Conservation (phyloP, 805 yeast genomes). For the Candida odintsovae region DNA sequence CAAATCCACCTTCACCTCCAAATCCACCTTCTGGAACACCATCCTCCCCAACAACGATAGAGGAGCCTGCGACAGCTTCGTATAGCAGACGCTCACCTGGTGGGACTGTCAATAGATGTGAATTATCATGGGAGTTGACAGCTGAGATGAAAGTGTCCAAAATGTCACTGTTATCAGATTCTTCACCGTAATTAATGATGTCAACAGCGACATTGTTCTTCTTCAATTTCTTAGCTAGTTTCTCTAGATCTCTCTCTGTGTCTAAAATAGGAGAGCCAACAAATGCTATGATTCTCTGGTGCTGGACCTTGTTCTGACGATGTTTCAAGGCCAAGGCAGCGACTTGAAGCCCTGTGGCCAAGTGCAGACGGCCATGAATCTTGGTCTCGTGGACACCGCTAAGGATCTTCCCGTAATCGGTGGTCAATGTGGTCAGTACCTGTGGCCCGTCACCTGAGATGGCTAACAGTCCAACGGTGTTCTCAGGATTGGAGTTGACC, state of each 20-base stretch:
- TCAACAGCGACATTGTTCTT: conserved; percentile 90
- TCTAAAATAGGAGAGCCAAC: conserved; percentile 83
- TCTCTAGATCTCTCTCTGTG: conserved; percentile 64
- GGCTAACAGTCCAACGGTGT: conserved; percentile 85
- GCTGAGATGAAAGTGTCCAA: conserved; percentile 72
- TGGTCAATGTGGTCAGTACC: conserved; percentile 83
- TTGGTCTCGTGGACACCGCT: conserved; percentile 77
- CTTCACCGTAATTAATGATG: conserved; percentile 89
- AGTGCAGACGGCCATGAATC: conserved; percentile 61
- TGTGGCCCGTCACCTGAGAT: conserved; percentile 82
- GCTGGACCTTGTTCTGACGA: conserved; percentile 90
- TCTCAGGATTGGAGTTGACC: conserved; percentile 86
- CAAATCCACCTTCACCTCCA: conserved; percentile 49
- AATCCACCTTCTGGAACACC: conserved; percentile 40
- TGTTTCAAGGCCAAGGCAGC: conserved; percentile 92
- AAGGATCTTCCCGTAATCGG: conserved; percentile 80
- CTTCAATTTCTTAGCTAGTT: conserved; percentile 86
- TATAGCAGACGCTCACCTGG: conserved; percentile 84
- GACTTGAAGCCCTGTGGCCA: conserved; percentile 84
- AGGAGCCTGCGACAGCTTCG: conserved; percentile 73
- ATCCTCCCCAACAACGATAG: conserved; percentile 66
- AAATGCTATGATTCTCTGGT: conserved; percentile 83
- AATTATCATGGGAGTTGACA: conserved; percentile 67
- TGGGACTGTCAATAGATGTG: conserved; percentile 80
- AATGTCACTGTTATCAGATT: conserved; percentile 64